These are phyloP conservation scores for Pseudogymnoascus sp. DNA, from an alignment of 2,329 filamentous ascomycete species.

Conservation along the genomic window DNA sequence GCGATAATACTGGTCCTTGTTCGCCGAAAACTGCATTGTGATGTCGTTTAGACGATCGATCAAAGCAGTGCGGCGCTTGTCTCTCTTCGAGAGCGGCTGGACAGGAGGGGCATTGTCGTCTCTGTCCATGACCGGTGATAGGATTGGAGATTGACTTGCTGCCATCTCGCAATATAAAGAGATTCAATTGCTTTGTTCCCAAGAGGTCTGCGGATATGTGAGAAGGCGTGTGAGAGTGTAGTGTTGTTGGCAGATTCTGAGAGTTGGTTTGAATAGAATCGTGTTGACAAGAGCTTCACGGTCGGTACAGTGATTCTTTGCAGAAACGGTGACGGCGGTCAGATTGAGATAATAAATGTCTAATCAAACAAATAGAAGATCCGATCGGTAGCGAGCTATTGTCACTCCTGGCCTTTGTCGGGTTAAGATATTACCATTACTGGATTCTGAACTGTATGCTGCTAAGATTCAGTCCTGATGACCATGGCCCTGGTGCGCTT, in stretches of 20 bases:
- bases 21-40: constrained; percentile 67
- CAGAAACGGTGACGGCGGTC: background rate
- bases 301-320: background rate
- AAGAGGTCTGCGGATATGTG: background rate
- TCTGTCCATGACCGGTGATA: constrained; percentile 3
- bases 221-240: background rate
- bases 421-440: constrained; percentile 2
- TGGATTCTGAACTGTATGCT: background rate
- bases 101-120: constrained; percentile 6
- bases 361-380: background rate
- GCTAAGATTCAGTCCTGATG: constrained; percentile 7
- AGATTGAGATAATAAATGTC: background rate
- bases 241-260: background rate
- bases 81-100: constrained; percentile 60
- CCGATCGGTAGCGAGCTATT: constrained; percentile 1
- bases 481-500: constrained; percentile 7
- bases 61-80: constrained; percentile 79
- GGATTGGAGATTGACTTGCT: background rate
- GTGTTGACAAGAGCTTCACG: constrained; percentile 8
- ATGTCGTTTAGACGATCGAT: constrained; percentile 71
- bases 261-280: background rate
- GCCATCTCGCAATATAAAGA: background rate
- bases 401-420: background rate
- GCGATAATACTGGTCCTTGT: constrained; percentile 76
- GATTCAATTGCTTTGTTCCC: background rate